These are phyloP conservation scores for Plasmodium gaboni DNA, from an alignment of 169 alveolate species.

Conservation along the genomic window DNA sequence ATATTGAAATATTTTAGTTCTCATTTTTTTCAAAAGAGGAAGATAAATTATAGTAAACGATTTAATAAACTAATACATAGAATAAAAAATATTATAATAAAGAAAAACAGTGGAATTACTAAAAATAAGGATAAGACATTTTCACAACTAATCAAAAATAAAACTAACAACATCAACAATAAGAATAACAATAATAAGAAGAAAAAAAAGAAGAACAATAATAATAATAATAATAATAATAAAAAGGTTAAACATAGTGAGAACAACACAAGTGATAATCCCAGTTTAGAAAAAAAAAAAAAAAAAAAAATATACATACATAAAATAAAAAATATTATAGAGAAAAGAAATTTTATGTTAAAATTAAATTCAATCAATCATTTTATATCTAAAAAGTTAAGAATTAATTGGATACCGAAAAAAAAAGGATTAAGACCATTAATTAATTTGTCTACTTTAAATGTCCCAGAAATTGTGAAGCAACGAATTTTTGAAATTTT, in stretches of 20 bases:
- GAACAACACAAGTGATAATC: background rate
- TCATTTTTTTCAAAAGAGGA: conserved; percentile 33
- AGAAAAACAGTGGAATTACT: background rate
- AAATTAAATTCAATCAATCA: conserved; percentile 39
- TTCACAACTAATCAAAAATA: background rate
- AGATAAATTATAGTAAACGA: conserved; percentile 33
- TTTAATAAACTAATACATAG: conserved; percentile 15
- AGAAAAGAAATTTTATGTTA: conserved; percentile 44
- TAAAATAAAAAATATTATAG: conserved; percentile 50
- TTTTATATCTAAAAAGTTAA: conserved; percentile 57
- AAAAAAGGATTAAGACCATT: conserved; percentile 72
- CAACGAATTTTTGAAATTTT: conserved; percentile 34
- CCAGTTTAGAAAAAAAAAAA: background rate
- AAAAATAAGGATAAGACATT: no score
- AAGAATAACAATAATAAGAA: background rate
- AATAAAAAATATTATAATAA: conserved; percentile 7
- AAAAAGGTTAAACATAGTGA: no score
- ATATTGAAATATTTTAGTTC: conserved; percentile 29
- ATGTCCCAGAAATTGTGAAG: conserved; percentile 57
- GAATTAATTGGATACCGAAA: conserved; percentile 76
- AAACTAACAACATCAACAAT: background rate
- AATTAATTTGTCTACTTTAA: conserved; percentile 62
- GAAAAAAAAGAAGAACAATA: background rate
- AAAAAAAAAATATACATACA: conserved; percentile 25
- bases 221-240: background rate